Evolutionary conservation across 495 filamentous ascomycete genomes (phyloP).

Genomic region (Daldinia childiae): DNA sequence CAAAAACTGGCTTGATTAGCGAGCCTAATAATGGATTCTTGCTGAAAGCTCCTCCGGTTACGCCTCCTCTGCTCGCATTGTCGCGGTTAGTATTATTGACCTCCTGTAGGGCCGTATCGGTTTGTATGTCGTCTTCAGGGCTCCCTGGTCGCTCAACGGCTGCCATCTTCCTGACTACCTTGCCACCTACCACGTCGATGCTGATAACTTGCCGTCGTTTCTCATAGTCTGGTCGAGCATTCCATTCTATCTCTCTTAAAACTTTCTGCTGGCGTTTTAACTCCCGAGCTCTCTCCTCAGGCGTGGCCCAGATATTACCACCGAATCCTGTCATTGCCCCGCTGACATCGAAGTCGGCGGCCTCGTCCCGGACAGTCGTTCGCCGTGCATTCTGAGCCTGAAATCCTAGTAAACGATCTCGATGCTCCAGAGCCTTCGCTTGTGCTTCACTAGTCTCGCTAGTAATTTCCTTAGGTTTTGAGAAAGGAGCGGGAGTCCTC

Average conservation of each 20-base stretch:
- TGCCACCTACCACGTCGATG: conserved; percentile 81
- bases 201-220: conserved; percentile 88
- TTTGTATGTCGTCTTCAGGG: conserved; percentile 54
- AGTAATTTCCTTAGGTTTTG: conserved; percentile 54
- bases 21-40: conserved; percentile 84
- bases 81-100: conserved; percentile 27
- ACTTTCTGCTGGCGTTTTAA: conserved; percentile 92
- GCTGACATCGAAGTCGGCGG: conserved; percentile 88
- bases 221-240: conserved; percentile 89
- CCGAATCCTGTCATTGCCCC: conserved; percentile 53
- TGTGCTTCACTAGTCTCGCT: conserved; percentile 54
- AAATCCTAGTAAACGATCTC: conserved; percentile 82
- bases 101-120: conserved; percentile 26
- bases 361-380: conserved; percentile 91
- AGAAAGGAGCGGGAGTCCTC: conserved; percentile 58
- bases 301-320: conserved; percentile 85
- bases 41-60: conserved; percentile 73
- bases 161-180: conserved; percentile 78
- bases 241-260: conserved; percentile 88
- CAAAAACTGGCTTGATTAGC: conserved; percentile 82
- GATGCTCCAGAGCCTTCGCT: conserved; percentile 73
- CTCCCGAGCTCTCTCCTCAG: conserved; percentile 85
- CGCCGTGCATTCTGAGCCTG: conserved; percentile 89
- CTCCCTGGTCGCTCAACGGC: conserved; percentile 62
- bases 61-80: conserved; percentile 28